Evolutionary conservation across 2,329 filamentous ascomycete genomes (phyloP).

Genomic region (Colletotrichum australisinense): DNA sequence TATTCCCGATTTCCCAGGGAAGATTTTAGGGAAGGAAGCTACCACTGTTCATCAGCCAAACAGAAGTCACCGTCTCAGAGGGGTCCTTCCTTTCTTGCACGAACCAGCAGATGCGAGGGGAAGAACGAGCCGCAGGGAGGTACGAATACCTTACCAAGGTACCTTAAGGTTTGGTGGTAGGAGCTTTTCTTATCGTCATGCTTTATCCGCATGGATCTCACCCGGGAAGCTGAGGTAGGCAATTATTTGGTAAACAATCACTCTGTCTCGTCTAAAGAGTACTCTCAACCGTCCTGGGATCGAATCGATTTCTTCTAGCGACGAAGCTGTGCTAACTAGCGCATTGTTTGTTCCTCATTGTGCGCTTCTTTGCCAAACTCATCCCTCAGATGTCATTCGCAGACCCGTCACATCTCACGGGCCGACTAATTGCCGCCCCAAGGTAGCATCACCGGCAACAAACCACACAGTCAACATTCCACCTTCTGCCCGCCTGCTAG

Average conservation of each 20-base stretch:
- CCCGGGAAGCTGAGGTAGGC: neutral
- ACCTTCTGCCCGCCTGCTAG: neutral
- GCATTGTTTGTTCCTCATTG: neutral
- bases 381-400: neutral
- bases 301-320: neutral
- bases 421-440: slow-evolving; percentile 29
- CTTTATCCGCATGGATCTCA: neutral
- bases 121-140: neutral
- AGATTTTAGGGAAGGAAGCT: neutral
- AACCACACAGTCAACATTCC: neutral
- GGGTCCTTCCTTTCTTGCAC: neutral
- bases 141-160: too few species aligned
- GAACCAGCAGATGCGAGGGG: neutral
- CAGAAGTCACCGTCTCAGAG: neutral
- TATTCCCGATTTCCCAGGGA: neutral
- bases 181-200: slow-evolving; percentile 10
- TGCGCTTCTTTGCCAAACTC: neutral
- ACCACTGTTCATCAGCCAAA: neutral
- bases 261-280: neutral
- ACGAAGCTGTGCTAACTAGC: neutral
- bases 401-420: neutral
- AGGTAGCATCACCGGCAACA: neutral
- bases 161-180: slow-evolving; percentile 3
- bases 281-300: too few species aligned
- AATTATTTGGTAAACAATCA: slow-evolving; percentile 2